Evolutionary conservation across 192 early-diverging fungal genomes (phyloP), one percentile per base, ranked within the genome.

Genomic region (Phycomyces nitens): DNA sequence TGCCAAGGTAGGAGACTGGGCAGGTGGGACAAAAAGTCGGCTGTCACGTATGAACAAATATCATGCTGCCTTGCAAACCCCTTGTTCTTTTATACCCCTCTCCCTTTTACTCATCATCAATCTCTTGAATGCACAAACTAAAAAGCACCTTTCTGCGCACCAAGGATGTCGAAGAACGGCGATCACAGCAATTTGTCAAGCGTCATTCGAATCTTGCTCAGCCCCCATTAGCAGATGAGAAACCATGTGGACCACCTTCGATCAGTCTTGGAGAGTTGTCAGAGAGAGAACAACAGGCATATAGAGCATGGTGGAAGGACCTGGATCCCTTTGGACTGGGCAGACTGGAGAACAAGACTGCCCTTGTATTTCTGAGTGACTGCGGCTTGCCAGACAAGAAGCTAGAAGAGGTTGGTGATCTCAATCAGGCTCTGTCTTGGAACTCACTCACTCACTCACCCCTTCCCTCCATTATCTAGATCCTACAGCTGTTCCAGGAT

Each of bases 221-320:
- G 29, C 29, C 53, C 22, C 11, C 40, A 43, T 39, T 20, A 16
- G 18, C 41, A 14, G 53, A 56, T 34, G 20, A 26, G 9, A 5
- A 10, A 1, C 56, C 56, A 12, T 42, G 18, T 16, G 34, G 27
- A 23, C 29, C 62, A 54, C 62, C 62, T 10, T 39, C 21, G 23
- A 63, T 63, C 11, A 38, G 14, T 18, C 40, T 63, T 5, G 0
- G 15, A 8, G 62, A 63, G 24, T 20, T 60, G 27, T 60, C 66
- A 20, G 66, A 68, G 21, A 52, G 23, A 50, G 66, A 68, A 20
- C 49, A 54, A 16, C 6, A 18, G 3, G 56, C 49, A 9, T 71
- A 65, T 64, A 20, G 20, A 11, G 60, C 68, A 20, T 75, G 73
- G 73, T 75, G 68, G 68, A 69, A 75, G 22, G 68, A 66, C 24